These are phyloP conservation scores for Salix suchowensis DNA, from an alignment of 345 rosid genomes.

Conservation along the genomic window DNA sequence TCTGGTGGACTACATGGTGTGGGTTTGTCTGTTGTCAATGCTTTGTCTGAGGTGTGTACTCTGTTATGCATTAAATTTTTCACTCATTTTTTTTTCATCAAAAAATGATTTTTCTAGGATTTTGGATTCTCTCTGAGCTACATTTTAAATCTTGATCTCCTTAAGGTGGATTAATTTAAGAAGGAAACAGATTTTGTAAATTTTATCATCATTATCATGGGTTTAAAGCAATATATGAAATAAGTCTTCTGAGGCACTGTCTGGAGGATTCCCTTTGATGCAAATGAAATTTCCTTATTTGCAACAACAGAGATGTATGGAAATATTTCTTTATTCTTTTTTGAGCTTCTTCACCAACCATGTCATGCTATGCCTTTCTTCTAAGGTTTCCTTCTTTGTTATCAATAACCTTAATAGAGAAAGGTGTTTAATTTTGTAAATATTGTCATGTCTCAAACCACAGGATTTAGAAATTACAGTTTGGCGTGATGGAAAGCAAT, in stretches of 20 bases:
- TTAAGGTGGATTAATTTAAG: neutral
- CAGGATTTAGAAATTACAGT: slow-evolving; percentile 81
- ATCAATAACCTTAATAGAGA: neutral
- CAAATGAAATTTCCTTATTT: neutral
- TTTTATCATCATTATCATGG: neutral
- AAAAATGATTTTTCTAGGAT: neutral
- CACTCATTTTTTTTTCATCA: neutral
- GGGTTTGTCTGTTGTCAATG: slow-evolving; percentile 97
- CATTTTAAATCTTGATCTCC: neutral
- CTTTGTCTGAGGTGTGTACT: slow-evolving; percentile 80
- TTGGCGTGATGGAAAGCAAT: slow-evolving; percentile 86
- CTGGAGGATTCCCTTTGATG: neutral
- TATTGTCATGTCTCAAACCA: slow-evolving; percentile 14
- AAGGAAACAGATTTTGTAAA: neutral
- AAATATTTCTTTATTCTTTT: neutral
- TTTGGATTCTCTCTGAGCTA: neutral
- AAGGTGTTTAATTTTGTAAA: neutral
- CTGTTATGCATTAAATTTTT: neutral
- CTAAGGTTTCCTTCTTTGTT: neutral
- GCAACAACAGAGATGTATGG: neutral
- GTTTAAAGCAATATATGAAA: neutral
- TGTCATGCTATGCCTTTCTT: slow-evolving; percentile 3
- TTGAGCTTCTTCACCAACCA: neutral
- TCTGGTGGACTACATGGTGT: slow-evolving; percentile 99
- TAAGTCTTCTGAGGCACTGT: neutral